Percentiles rank a stretch among this genome's conserved stretches.
Conservation (phyloP, 1,284 basidiomycete genomes). For the Heterobasidion occidentale region DNA sequence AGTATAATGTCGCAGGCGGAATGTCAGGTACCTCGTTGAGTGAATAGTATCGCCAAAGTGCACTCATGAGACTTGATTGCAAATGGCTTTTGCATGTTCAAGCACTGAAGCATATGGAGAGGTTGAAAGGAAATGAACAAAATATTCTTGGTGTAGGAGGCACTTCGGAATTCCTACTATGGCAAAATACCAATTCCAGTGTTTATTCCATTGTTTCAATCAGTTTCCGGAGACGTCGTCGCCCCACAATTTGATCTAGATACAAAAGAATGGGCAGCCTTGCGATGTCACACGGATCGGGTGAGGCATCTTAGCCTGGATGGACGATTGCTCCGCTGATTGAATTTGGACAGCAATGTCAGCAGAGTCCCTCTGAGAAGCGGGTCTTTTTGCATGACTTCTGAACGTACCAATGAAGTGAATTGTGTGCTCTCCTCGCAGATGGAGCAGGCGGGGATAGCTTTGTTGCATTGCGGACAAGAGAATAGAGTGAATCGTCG, state of each 20-base stretch:
- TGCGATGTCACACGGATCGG: conserved; percentile 9
- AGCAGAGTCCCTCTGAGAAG: no score
- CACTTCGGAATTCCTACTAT: conserved; percentile 18
- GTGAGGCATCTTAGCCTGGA: conserved; percentile 6
- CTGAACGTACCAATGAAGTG: not conserved
- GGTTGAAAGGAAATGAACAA: conserved; percentile 15
- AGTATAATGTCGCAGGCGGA: no score
- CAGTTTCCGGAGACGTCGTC: conserved; percentile 27
- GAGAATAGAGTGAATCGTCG: not conserved
- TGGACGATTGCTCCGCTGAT: not conserved
- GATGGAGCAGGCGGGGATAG: no score
- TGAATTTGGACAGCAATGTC: not conserved
- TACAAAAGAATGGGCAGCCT: conserved; percentile 6
- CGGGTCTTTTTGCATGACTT: no score
- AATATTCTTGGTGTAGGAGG: conserved; percentile 24
- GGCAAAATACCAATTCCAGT: conserved; percentile 22
- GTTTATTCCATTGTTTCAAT: conserved; percentile 22
- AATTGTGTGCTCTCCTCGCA: no score
- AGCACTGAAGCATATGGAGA: not conserved
- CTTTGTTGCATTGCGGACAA: not conserved
- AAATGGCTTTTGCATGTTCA: not conserved
- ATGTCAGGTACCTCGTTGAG: no score
- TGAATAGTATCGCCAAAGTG: no score
- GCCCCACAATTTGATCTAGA: conserved; percentile 15
- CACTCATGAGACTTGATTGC: not conserved